phyloP scores from a whole-genome alignment of 2,329 filamentous ascomycete genomes.

The Aureobasidium sp. region DNA sequence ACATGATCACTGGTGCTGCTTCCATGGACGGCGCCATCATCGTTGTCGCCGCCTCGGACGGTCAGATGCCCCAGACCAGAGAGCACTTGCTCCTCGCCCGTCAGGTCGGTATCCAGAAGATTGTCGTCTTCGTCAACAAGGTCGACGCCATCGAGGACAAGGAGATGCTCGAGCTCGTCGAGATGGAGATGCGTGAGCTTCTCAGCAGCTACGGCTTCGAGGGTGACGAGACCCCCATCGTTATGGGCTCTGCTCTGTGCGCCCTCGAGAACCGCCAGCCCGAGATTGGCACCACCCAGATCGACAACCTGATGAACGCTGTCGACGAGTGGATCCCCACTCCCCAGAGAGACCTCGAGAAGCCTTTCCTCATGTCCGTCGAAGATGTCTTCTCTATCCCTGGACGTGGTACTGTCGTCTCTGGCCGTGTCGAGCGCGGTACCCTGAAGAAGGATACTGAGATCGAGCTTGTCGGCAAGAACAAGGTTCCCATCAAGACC shows the following conservation, averaged over 20 bases:
- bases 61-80: constrained; percentile 99
- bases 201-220: constrained; percentile 91
- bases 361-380: constrained; percentile 98
- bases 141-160: constrained; percentile 94
- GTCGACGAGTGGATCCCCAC: constrained; percentile 97
- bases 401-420: constrained; percentile 93
- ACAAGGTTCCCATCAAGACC: constrained; percentile 78
- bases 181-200: constrained; percentile 99
- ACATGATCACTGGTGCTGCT: constrained; percentile 99
- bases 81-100: constrained; percentile 97
- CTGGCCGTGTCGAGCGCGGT: constrained; percentile 95
- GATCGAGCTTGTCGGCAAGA: constrained; percentile 90
- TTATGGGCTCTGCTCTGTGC: constrained; percentile 94
- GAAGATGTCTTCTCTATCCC: constrained; percentile 58
- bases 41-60: constrained; percentile 94
- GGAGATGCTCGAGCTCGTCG: constrained; percentile 99
- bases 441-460: constrained; percentile 87
- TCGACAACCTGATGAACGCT: constrained; percentile 82
- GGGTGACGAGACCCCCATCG: constrained; percentile 93
- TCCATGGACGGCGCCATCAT: constrained; percentile 99
- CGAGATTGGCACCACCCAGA: constrained; percentile 81
- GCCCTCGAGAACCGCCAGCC: constrained; percentile 79
- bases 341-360: constrained; percentile 86
- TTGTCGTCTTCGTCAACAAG: constrained; percentile 99
- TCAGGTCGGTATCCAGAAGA: constrained; percentile 95